These are phyloP conservation scores for Trichophyton simii DNA, from an alignment of 2,329 filamentous ascomycete species.

Conservation along the genomic window DNA sequence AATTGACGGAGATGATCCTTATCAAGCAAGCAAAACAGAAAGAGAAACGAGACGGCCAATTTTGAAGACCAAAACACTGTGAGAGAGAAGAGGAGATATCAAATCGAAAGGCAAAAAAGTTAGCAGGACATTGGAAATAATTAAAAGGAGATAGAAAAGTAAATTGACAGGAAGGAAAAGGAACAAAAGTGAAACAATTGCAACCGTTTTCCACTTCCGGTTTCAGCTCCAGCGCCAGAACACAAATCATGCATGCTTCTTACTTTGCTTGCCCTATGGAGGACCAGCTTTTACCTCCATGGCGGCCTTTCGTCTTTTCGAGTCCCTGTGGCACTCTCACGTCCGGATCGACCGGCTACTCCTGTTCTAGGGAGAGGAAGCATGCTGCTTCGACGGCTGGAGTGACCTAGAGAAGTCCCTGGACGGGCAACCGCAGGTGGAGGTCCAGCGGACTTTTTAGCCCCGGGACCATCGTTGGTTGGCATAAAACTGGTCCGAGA, in stretches of 20 bases:
- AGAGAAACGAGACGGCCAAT: background rate
- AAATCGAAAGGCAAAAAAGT: background rate
- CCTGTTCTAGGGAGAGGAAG: conserved; percentile 26
- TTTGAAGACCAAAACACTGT: background rate
- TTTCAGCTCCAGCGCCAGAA: background rate
- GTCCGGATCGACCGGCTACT: conserved; percentile 14
- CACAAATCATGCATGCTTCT: background rate
- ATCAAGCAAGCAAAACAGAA: background rate
- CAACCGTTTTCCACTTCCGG: background rate
- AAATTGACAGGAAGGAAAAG: background rate
- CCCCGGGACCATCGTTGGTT: background rate
- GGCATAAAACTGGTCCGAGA: conserved; percentile 7
- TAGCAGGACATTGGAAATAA: background rate
- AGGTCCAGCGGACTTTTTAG: conserved; percentile 1
- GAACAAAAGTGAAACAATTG: background rate
- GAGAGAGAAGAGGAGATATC: background rate
- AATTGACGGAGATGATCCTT: background rate
- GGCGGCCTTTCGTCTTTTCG: conserved; percentile 24
- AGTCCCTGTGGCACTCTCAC: conserved; percentile 19
- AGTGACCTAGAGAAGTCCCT: conserved; percentile 30
- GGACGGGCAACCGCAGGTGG: conserved; percentile 14
- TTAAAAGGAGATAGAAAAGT: background rate
- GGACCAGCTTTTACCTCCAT: conserved; percentile 21
- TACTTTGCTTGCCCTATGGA: background rate
- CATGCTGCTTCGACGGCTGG: conserved; percentile 28